Conservation (phyloP, 2,329 filamentous ascomycete species). For the Phoma sp. region DNA sequence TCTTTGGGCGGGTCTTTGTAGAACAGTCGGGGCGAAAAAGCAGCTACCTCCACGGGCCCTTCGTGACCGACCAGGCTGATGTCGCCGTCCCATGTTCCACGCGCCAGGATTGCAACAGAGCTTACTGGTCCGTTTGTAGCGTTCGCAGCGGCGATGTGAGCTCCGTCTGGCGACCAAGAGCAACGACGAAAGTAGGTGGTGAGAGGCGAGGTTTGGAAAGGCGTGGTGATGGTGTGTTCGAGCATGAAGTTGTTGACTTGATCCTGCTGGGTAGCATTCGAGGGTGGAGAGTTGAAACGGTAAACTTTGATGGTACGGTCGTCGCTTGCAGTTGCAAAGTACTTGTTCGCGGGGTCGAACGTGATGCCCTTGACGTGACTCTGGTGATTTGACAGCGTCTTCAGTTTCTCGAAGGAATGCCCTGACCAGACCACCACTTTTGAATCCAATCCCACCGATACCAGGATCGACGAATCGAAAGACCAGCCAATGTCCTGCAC, state of each 20-base stretch:
- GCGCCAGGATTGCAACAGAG: constrained; percentile 93
- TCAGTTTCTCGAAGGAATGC: constrained; percentile 96
- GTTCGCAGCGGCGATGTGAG: constrained; percentile 95
- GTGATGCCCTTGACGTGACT: constrained; percentile 99
- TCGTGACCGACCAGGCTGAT: constrained; percentile 98
- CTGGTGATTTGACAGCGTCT: constrained; percentile 89
- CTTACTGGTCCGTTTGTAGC: constrained; percentile 97
- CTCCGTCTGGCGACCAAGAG: constrained; percentile 97
- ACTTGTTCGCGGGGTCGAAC: constrained; percentile 98
- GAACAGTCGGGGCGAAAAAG: constrained; percentile 93
- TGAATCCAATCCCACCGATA: constrained; percentile 94
- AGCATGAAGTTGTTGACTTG: constrained; percentile 96
- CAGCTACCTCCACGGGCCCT: constrained; percentile 94
- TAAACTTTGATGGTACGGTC: constrained; percentile 97
- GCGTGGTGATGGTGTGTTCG: constrained; percentile 86
- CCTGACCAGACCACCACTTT: constrained; percentile 99
- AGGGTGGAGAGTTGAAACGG: constrained; percentile 83
- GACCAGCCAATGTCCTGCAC: constrained; percentile 98
- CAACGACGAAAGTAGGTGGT: constrained; percentile 97
- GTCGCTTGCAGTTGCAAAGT: constrained; percentile 97
- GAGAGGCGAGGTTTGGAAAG: constrained; percentile 88
- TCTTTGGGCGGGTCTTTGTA: constrained; percentile 68
- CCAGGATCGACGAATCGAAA: constrained; percentile 90
- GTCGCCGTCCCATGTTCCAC: constrained; percentile 91
- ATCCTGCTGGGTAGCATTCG: constrained; percentile 92